Evolutionary conservation across 2,329 filamentous ascomycete genomes (phyloP).

Genomic region (Fusarium staphyleae): DNA sequence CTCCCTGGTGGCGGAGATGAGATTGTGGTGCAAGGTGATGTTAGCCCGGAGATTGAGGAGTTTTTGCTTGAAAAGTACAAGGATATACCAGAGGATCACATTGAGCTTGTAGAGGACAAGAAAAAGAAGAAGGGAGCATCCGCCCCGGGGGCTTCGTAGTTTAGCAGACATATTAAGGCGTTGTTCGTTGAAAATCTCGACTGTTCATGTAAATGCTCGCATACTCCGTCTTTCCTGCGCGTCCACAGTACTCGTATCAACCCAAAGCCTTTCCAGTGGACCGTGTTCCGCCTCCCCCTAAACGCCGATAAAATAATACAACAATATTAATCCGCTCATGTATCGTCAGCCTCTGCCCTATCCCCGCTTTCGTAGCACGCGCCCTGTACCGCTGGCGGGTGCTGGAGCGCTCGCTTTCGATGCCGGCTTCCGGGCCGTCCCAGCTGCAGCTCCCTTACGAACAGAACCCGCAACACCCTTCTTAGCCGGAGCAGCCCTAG

Average conservation of each 20-base stretch:
- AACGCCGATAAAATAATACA: conserved; percentile 34
- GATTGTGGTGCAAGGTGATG: conserved; percentile 96
- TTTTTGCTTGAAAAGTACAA: conserved; percentile 89
- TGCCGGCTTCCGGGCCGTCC: conserved; percentile 53
- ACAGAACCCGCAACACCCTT: conserved; percentile 63
- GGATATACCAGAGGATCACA: conserved; percentile 91
- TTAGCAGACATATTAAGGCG: conserved; percentile 21
- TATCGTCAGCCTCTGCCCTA: conserved; percentile 37
- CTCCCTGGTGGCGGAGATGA: conserved; percentile 86
- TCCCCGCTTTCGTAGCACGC: conserved; percentile 63
- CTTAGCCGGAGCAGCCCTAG: conserved; percentile 52
- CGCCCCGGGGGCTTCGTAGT: conserved; percentile 15
- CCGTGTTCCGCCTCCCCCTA: conserved; percentile 10
- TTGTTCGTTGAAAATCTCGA: conserved; percentile 28
- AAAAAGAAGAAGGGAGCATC: conserved; percentile 70
- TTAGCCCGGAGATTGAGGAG: conserved; percentile 93
- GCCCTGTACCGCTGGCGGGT: conserved; percentile 55
- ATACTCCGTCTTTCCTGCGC: conserved; percentile 23
- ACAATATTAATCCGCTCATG: neutral
- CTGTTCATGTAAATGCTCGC: conserved; percentile 30
- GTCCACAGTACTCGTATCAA: conserved; percentile 24
- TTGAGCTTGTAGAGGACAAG: conserved; percentile 95
- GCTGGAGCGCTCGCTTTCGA: conserved; percentile 41
- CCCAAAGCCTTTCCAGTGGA: conserved; percentile 23
- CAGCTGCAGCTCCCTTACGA: conserved; percentile 61